Evolutionary conservation across 78 protist species (phyloP), one percentile per base, ranked within the genome.

Genomic region (Andalucia godoyi): DNA sequence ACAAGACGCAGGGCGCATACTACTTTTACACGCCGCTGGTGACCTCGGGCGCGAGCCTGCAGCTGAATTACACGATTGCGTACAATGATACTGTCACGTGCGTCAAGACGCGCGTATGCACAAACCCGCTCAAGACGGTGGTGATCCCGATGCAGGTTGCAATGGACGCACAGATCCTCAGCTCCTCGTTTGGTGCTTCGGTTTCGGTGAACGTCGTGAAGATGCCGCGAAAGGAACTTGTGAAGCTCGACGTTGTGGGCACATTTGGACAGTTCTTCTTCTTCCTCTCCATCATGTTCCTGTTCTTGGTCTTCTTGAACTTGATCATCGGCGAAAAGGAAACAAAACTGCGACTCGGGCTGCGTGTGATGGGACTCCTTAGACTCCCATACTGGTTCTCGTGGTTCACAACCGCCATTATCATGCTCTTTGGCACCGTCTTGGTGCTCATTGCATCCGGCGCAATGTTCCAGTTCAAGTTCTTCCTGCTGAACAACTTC

Each of bases 271-370:
- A 27, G n/a, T 45, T 62, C 29, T 62, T 18, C 42, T 62, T 62
- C 53, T 62, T 42, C 32, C 25, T 62, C 17, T 27, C 67, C 51
- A 45, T 51, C 13, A 62, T 62, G 67, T 23, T 62, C 49, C 37
- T 46, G 54, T 62, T 62, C 53, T 62, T 62, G 54, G 15, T 21
- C 21, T n/a, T 62, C n/a, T 13, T 62, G 34, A 23, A 2, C 25
- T 45, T 50, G 15, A 52, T 66, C 49, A 61, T 66, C 51, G 30
- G 34, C 51, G 72, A 66, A 37, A 66, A 66, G 72, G 72, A 66
- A 34, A 51, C 37, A 32, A 12, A 45, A 7, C 43, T 54, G n/a
- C 72, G 72, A 33, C 36, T 66, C 15, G 72, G 72, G 8, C n/a
- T 33, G 46, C 21, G 61, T 29, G 51, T 66, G 72, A 66, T 66